Conservation (phyloP, 208 protist genomes). For the Wallacemonas sp. region DNA sequence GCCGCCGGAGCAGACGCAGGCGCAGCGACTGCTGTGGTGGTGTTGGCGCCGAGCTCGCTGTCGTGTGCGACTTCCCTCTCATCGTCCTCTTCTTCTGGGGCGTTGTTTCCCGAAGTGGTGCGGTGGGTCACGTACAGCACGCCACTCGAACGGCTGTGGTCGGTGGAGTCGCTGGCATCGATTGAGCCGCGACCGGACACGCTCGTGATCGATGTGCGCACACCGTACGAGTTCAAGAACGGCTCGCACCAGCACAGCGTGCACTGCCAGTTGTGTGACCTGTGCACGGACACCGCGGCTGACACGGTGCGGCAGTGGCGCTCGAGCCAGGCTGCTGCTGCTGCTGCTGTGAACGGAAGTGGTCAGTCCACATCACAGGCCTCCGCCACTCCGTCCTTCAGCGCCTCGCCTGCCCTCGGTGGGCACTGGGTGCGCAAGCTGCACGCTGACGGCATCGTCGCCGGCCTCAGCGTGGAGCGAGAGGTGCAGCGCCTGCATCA, state of each 20-base stretch:
- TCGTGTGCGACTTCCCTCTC: not conserved
- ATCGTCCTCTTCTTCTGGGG: too few species aligned
- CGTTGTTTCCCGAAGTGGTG: slow-evolving; percentile 9
- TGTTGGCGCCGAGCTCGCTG: not conserved
- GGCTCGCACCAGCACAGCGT: slow-evolving; percentile 78
- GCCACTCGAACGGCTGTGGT: slow-evolving; percentile 11
- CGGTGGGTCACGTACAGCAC: slow-evolving; percentile 11
- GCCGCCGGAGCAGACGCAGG: not conserved
- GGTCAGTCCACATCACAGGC: not conserved
- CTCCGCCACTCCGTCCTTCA: not conserved
- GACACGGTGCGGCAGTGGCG: slow-evolving; percentile 21
- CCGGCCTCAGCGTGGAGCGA: slow-evolving; percentile 21
- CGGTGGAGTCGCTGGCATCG: slow-evolving; percentile 12
- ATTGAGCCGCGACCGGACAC: slow-evolving; percentile 28
- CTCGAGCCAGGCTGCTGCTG: too few species aligned
- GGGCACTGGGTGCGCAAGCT: slow-evolving; percentile 30
- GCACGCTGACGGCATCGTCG: slow-evolving; percentile 35
- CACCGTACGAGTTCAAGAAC: slow-evolving; percentile 81
- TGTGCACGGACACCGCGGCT: slow-evolving; percentile 52
- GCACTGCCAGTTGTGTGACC: slow-evolving; percentile 52
- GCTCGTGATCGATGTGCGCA: slow-evolving; percentile 73
- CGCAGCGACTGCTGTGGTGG: too few species aligned
- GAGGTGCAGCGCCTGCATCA: slow-evolving; percentile 27
- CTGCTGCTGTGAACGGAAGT: too few species aligned
- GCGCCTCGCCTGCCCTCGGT: slow-evolving; percentile 33